phyloP scores from a whole-genome alignment of 1,139 yeast genomes.

The Nakaseomyces sp. region DNA sequence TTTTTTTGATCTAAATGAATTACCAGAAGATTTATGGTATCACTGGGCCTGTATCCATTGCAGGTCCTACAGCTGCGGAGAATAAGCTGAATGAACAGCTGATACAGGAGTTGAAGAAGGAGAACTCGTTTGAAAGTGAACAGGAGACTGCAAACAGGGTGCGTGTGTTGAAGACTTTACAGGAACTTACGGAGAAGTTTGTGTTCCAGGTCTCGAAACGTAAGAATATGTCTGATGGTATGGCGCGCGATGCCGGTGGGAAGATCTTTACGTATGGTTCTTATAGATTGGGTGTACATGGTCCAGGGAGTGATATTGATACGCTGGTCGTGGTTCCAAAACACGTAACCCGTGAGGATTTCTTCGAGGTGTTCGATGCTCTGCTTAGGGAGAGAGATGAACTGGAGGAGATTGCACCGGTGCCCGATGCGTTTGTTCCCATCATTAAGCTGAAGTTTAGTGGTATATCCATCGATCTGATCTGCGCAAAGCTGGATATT shows the following conservation, averaged over 20 bases:
- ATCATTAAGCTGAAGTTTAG: conserved; percentile 78
- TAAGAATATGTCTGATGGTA: conserved; percentile 91
- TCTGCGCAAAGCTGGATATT: conserved; percentile 72
- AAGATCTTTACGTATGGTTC: conserved; percentile 94
- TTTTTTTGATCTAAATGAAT: conserved; percentile 17
- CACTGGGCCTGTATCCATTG: conserved; percentile 79
- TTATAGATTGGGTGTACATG: conserved; percentile 87
- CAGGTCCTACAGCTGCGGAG: conserved; percentile 78
- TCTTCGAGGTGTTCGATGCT: conserved; percentile 68
- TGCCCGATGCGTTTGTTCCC: conserved; percentile 96
- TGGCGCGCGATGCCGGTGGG: conserved; percentile 97
- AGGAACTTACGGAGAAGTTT: conserved; percentile 66
- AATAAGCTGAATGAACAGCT: conserved; percentile 62
- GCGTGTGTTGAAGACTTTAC: conserved; percentile 61
- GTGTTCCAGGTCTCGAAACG: conserved; percentile 70
- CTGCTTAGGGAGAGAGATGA: conserved; percentile 64
- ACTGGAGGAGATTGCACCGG: conserved; percentile 80
- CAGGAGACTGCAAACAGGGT: conserved; percentile 71
- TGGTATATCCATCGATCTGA: conserved; percentile 85
- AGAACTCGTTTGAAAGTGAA: conserved; percentile 85
- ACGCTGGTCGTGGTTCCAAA: conserved; percentile 92
- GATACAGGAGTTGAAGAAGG: conserved; percentile 68
- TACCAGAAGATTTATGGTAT: conserved; percentile 54
- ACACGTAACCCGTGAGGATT: conserved; percentile 85
- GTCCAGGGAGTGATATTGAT: conserved; percentile 98